Evolutionary conservation across 2,329 filamentous ascomycete genomes (phyloP).

Genomic region (Aureobasidium sp.): DNA sequence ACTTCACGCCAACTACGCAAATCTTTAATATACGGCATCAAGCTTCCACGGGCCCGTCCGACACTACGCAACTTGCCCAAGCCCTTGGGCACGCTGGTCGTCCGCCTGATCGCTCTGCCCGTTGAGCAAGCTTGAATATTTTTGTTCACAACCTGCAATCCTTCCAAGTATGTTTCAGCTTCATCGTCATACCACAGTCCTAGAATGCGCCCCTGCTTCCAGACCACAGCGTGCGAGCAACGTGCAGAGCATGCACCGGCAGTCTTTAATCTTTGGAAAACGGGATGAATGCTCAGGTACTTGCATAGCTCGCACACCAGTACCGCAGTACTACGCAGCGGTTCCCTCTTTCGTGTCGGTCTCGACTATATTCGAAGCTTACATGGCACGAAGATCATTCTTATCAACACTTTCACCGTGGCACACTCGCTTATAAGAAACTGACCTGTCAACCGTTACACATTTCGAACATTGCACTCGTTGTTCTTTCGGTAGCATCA

Average conservation of each 20-base stretch:
- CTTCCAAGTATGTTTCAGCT: not conserved
- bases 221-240: not conserved
- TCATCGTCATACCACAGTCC: not conserved
- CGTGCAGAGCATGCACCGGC: not conserved
- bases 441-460: constrained; percentile 8
- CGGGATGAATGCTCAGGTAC: not conserved
- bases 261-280: not conserved
- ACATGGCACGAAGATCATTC: not conserved
- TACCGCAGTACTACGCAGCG: not conserved
- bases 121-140: not conserved
- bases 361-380: not conserved
- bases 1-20: not conserved
- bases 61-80: not conserved
- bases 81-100: not conserved
- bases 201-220: not conserved
- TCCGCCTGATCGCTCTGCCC: not conserved
- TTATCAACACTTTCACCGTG: not conserved
- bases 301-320: not conserved
- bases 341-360: not conserved
- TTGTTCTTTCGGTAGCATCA: not conserved
- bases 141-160: not conserved
- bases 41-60: not conserved
- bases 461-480: not conserved
- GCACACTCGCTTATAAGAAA: not conserved
- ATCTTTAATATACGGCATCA: constrained; percentile 8